phyloP scores from a whole-genome alignment of 208 protist genomes.

The Trypanosomatidae sp. region DNA sequence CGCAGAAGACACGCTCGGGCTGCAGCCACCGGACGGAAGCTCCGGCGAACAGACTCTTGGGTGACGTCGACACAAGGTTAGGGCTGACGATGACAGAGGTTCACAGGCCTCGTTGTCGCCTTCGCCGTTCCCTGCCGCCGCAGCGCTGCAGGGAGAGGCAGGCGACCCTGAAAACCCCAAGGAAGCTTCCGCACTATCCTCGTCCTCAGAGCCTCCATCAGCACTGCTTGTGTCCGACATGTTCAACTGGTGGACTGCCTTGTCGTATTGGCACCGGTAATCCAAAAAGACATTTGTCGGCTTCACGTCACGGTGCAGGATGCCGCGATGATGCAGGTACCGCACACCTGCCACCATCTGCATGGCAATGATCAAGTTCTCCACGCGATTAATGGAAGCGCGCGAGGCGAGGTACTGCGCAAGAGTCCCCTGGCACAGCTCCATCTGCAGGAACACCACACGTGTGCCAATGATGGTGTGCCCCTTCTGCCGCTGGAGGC shows the following conservation, averaged over 20 bases:
- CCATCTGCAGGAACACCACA: constrained; percentile 87
- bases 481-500: neutral
- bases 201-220: neutral
- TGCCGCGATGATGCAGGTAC: constrained; percentile 66
- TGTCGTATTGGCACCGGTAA: constrained; percentile 60
- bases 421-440: constrained; percentile 83
- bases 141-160: neutral
- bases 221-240: constrained; percentile 3
- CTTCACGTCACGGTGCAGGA: constrained; percentile 88
- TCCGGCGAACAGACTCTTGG: neutral
- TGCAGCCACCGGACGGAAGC: neutral
- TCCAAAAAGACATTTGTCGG: constrained; percentile 86
- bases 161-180: neutral
- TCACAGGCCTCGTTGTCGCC: neutral
- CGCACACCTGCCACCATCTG: constrained; percentile 63
- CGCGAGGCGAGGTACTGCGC: constrained; percentile 55
- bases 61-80: constrained; percentile 6
- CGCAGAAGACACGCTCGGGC: neutral
- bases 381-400: constrained; percentile 51
- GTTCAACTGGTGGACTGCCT: constrained; percentile 1
- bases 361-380: constrained; percentile 77
- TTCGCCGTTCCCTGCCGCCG: neutral
- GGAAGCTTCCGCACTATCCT: neutral
- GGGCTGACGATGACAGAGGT: neutral
- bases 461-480: constrained; percentile 42